Base-by-base conservation (phyloP, 805 yeast species). In the Blastobotrys muscicola region DNA sequence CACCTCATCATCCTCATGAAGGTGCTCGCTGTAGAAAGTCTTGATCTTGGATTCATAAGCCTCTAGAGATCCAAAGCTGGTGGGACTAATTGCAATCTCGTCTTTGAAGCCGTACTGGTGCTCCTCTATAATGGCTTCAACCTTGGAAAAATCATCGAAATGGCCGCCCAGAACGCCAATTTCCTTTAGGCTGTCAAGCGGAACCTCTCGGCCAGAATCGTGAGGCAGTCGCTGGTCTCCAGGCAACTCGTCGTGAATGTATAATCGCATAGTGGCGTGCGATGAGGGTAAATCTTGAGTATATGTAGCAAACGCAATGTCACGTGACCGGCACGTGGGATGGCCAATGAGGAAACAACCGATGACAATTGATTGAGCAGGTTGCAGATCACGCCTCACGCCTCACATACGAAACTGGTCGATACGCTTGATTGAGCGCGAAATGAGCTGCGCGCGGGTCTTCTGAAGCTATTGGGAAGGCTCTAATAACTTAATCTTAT, bases 1-100 rank as follows among this genome's bases (percentile, higher is more conserved):
- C 59, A 90, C 90, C 67, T 90, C 98, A 65, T 90, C 98, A 60
- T 90, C 98, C 60, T 90, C 97, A 60, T 90, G 98, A 43, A 86
- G 70, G 62, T 90, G 98, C 58, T 90, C 96, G 38, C 73, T 68
- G 66, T 78, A 85, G 62, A 89, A 87, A 36, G 65, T 72, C 49
- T 74, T 69, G 61, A 90, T 69, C 61, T 86, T 85, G 41, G 67
- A 69, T 50, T 76, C 70, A 55, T 83, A 75, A 0, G 75, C 80
- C 42, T 76, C 80, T 32, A 78, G 78, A 15, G 80, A 77, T 0
- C 77, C 75, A 57, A 86, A 77, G 0, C 82, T 69, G 3, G 64
- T 72, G 26, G 76, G 72, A 26, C 78, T 73, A 42, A 89, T 71
- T 36, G 65, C 66, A 23, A 90, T 76, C 37, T 67, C 69, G 61